A percentile compares a stretch with the other conserved stretches of the same genome.
Conservation (phyloP, 352 stramenopile genomes). For the Blastocystis sp. region DNA sequence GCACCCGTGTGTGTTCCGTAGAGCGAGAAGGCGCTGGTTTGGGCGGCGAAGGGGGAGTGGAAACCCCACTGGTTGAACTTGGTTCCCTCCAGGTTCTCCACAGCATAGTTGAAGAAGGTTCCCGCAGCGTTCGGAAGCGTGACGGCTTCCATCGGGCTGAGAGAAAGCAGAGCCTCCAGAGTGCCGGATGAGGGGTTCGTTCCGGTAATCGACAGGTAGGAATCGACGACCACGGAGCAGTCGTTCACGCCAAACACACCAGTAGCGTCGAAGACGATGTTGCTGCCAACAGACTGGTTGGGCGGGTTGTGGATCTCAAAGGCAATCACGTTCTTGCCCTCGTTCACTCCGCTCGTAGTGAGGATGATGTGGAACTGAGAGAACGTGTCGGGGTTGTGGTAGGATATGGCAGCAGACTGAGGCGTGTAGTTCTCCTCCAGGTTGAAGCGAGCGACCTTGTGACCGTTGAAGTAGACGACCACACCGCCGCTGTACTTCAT, state of each 20-base stretch:
- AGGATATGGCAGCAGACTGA: not conserved
- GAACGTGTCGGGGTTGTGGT: not conserved
- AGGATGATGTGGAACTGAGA: slow-evolving; percentile 36
- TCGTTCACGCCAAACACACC: slow-evolving; percentile 34
- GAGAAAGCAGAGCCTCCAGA: too few relatives aligned
- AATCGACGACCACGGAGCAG: slow-evolving; percentile 22
- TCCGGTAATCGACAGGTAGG: not conserved
- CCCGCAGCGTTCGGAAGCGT: not conserved
- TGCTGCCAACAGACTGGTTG: too few relatives aligned
- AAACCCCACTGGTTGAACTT: slow-evolving; percentile 36
- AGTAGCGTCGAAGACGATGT: slow-evolving; percentile 19
- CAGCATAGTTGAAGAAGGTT: slow-evolving; percentile 9
- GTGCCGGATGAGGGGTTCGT: not conserved
- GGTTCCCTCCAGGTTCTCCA: slow-evolving; percentile 53
- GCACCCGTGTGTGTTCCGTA: not conserved
- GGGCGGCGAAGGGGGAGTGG: not conserved
- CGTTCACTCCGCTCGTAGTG: not conserved
- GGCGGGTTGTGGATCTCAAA: slow-evolving; percentile 22
- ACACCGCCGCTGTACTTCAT: slow-evolving; percentile 39
- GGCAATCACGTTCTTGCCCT: slow-evolving; percentile 9
- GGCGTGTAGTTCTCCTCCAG: not conserved
- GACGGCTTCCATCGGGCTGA: not conserved
- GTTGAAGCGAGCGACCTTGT: slow-evolving; percentile 36
- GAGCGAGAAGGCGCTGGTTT: not conserved
- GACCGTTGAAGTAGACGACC: slow-evolving; percentile 30